A percentile compares a stretch with the other conserved stretches of the same genome.
phyloP scores from a whole-genome alignment of 805 yeast species.

The Yarrowia bubula region DNA sequence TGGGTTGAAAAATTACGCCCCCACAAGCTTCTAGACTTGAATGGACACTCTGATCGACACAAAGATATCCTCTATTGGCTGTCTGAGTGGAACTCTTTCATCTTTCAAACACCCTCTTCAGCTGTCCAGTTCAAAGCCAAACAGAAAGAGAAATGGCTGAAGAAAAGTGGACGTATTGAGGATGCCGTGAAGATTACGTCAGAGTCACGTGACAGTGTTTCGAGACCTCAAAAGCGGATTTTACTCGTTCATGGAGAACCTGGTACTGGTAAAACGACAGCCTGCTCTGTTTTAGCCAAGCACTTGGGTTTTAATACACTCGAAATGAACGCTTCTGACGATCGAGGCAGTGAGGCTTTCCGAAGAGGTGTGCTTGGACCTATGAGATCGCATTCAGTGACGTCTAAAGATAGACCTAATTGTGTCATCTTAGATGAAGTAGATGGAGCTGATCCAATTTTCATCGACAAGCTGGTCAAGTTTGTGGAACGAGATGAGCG shows the following conservation, averaged over 20 bases:
- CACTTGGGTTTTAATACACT: slow-evolving; percentile 77
- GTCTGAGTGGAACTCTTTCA: slow-evolving; percentile 20
- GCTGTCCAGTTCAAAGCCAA: slow-evolving; percentile 1
- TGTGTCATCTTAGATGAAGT: slow-evolving; percentile 87
- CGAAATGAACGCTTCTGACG: slow-evolving; percentile 86
- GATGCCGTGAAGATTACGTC: background rate
- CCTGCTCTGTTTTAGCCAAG: slow-evolving; percentile 77
- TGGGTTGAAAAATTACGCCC: slow-evolving; percentile 25
- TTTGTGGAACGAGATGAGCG: slow-evolving; percentile 57
- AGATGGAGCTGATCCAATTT: slow-evolving; percentile 66
- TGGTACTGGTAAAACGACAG: slow-evolving; percentile 89
- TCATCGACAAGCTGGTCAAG: slow-evolving; percentile 57
- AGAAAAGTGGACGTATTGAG: background rate
- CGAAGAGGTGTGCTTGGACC: slow-evolving; percentile 59
- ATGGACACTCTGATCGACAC: slow-evolving; percentile 13
- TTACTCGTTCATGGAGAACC: slow-evolving; percentile 87
- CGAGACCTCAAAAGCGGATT: slow-evolving; percentile 61
- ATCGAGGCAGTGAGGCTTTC: slow-evolving; percentile 59
- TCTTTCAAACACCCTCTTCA: slow-evolving; percentile 9
- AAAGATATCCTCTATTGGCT: slow-evolving; percentile 18
- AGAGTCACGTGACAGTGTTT: slow-evolving; percentile 46
- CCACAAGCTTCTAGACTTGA: background rate
- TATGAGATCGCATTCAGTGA: slow-evolving; percentile 60
- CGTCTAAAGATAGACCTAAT: slow-evolving; percentile 60
- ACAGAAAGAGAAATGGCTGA: slow-evolving; percentile 11